These are phyloP conservation scores for Samsoniella hepiali DNA, from an alignment of 2,329 filamentous ascomycete genomes.

Conservation along the genomic window DNA sequence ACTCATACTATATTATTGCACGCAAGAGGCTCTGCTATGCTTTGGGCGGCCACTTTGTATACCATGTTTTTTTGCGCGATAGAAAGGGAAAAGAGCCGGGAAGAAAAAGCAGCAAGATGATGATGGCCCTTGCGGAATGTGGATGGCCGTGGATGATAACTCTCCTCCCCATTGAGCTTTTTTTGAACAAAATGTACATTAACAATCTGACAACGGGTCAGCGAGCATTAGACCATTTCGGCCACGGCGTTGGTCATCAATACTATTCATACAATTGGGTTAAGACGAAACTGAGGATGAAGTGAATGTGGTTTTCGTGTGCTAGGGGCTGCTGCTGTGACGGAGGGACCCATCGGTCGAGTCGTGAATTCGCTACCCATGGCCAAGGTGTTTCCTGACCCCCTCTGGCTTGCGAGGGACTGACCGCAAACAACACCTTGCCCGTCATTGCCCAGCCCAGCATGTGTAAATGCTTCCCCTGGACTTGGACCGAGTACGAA, in stretches of 20 bases:
- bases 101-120: conserved; percentile 11
- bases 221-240: conserved; percentile 46
- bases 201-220: conserved; percentile 40
- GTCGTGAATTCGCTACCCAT: neutral
- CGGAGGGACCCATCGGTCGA: neutral
- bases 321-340: too few relatives aligned
- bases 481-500: conserved; percentile 47
- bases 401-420: neutral
- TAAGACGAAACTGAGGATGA: neutral
- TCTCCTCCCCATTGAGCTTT: conserved; percentile 42
- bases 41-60: conserved; percentile 2
- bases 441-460: neutral
- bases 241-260: conserved; percentile 34
- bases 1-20: conserved; percentile 7
- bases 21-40: neutral
- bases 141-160: conserved; percentile 36
- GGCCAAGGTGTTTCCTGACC: neutral
- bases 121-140: neutral
- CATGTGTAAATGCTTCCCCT: conserved; percentile 55
- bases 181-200: conserved; percentile 46
- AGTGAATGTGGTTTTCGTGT: neutral
- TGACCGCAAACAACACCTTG: neutral
- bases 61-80: conserved; percentile 7
- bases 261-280: conserved; percentile 22
- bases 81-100: neutral